phyloP scores from a whole-genome alignment of 306 rosid species.

The Vigna radiata region DNA sequence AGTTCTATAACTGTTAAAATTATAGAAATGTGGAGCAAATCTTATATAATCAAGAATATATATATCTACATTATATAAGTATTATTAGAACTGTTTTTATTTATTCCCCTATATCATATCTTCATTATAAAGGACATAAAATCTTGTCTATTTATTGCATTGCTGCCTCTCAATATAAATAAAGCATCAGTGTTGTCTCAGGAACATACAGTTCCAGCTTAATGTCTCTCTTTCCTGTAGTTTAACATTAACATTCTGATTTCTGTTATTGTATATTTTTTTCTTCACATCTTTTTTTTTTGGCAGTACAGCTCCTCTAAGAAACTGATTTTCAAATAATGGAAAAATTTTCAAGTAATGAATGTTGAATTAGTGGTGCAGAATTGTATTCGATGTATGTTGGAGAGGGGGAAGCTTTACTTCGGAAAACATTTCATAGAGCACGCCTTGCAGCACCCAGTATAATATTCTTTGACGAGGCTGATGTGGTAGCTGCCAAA shows the following conservation, averaged over 20 bases:
- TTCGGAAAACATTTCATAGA: slow-evolving; percentile 83
- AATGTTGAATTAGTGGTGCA: slow-evolving; percentile 76
- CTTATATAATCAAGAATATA: no score
- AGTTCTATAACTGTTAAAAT: not conserved
- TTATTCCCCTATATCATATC: no score
- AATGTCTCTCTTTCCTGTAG: no score
- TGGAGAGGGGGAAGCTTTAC: slow-evolving; percentile 92
- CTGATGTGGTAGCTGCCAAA: slow-evolving; percentile 85
- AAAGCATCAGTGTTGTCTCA: no score
- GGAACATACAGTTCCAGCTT: no score
- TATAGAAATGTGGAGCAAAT: no score
- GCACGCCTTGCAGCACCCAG: slow-evolving; percentile 93
- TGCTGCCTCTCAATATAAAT: no score
- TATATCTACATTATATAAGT: no score
- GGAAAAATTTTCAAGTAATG: slow-evolving; percentile 42
- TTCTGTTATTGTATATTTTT: slow-evolving; percentile 4
- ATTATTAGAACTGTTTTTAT: no score
- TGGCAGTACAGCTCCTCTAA: slow-evolving; percentile 27
- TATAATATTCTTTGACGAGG: slow-evolving; percentile 93
- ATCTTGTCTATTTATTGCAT: no score
- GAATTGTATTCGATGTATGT: slow-evolving; percentile 93
- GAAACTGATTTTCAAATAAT: slow-evolving; percentile 18
- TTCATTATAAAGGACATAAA: no score
- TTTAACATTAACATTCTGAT: not conserved
- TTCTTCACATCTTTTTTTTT: not conserved